These are phyloP conservation scores for Atkinsonella texensis DNA, from an alignment of 2,329 filamentous ascomycete genomes.

Conservation along the genomic window DNA sequence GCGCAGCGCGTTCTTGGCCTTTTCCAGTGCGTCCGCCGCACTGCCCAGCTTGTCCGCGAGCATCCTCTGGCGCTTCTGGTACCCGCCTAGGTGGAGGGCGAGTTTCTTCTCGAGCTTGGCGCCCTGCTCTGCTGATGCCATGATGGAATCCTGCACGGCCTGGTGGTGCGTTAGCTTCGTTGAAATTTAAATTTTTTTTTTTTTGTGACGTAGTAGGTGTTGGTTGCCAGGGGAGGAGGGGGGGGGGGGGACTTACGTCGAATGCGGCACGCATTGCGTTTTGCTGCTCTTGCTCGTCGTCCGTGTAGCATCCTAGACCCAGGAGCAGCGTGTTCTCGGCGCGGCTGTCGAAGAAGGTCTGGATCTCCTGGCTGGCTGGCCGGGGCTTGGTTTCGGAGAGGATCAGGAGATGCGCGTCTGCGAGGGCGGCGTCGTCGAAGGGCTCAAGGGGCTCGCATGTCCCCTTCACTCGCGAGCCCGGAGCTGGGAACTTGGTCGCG, in stretches of 20 bases:
- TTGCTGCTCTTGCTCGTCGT: constrained; percentile 58
- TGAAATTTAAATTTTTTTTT: too few relatives aligned
- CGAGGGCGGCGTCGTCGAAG: constrained; percentile 60
- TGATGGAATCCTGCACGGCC: constrained; percentile 62
- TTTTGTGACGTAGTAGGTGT: too few relatives aligned
- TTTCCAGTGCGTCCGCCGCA: constrained; percentile 61
- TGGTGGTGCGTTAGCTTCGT: constrained; percentile 16
- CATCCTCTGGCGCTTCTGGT: constrained; percentile 73
- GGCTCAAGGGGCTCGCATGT: constrained; percentile 45
- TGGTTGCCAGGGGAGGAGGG: background rate
- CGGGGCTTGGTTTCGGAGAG: constrained; percentile 51
- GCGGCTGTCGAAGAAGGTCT: constrained; percentile 39
- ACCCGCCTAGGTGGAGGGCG: constrained; percentile 75
- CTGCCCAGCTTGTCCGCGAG: constrained; percentile 69
- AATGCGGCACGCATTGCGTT: constrained; percentile 58
- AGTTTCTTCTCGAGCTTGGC: constrained; percentile 92
- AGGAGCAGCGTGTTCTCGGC: constrained; percentile 52
- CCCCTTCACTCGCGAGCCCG: constrained; percentile 53
- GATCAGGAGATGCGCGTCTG: constrained; percentile 66
- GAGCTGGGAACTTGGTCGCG: constrained; percentile 60
- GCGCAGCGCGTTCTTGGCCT: constrained; percentile 59
- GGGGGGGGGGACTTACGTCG: constrained; percentile 40
- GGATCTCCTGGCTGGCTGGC: constrained; percentile 37
- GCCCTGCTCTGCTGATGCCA: constrained; percentile 62
- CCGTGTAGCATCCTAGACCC: constrained; percentile 68